Conservation (phyloP, 2,329 filamentous ascomycete species). For the Pestalotiopsis sp. region DNA sequence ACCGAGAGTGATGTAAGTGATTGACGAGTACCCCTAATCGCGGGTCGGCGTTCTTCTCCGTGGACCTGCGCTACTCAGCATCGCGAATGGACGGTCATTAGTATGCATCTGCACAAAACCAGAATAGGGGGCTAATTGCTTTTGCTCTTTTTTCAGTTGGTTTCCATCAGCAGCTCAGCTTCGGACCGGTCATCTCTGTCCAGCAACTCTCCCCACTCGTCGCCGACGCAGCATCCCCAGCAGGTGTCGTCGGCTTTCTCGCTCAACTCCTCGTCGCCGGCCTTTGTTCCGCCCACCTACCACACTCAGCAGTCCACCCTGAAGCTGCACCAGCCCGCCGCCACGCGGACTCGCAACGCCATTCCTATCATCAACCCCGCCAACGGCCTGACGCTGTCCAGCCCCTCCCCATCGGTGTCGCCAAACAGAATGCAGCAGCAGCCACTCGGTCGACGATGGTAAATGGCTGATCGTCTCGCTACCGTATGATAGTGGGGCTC, state of each 20-base stretch:
- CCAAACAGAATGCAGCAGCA: constrained; percentile 65
- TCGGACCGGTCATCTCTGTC: constrained; percentile 95
- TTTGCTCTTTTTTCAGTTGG: constrained; percentile 62
- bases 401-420: constrained; percentile 76
- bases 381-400: constrained; percentile 85
- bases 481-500: constrained; percentile 34
- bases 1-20: constrained; percentile 88
- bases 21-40: background rate
- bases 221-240: constrained; percentile 85
- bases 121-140: constrained; percentile 27
- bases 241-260: constrained; percentile 79
- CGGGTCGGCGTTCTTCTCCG: background rate
- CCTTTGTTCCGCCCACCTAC: constrained; percentile 67
- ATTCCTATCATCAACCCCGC: constrained; percentile 97
- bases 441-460: constrained; percentile 56
- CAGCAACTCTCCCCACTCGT: constrained; percentile 90
- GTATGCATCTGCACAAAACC: no score
- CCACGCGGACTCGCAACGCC: constrained; percentile 87
- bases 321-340: constrained; percentile 89
- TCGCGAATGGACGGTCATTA: no score
- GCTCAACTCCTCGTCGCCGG: constrained; percentile 66
- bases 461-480: constrained; percentile 38
- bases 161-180: constrained; percentile 85
- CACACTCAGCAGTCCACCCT: constrained; percentile 67
- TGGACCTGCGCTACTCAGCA: no score